Evolutionary conservation across 345 rosid genomes (phyloP).

Genomic region (Salix viminalis): DNA sequence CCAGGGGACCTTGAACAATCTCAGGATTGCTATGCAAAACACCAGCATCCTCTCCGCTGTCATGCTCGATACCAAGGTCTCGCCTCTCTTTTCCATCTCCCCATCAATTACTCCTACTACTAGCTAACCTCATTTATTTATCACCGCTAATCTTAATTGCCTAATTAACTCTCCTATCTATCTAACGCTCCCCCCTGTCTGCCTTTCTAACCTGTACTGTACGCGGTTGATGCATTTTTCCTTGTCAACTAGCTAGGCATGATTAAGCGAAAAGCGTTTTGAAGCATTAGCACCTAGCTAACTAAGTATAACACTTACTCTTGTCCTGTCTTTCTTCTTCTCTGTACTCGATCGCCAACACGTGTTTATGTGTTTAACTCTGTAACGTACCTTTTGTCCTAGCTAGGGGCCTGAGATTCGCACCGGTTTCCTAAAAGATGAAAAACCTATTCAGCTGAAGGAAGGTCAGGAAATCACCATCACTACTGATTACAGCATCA

Average conservation of each 20-base stretch:
- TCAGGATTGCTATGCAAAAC: conserved; percentile 37
- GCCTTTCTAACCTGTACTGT: no score
- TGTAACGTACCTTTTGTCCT: background rate
- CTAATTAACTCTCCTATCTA: no score
- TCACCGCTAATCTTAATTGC: no score
- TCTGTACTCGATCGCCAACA: background rate
- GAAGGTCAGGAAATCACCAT: conserved; percentile 39
- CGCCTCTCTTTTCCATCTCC: background rate
- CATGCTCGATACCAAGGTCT: conserved; percentile 36
- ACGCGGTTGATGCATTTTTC: no score
- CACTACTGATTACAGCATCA: conserved; percentile 69
- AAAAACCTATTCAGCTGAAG: conserved; percentile 27
- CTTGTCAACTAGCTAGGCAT: no score
- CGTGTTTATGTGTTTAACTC: background rate
- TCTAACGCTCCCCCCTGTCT: no score
- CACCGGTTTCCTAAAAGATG: conserved; percentile 30
- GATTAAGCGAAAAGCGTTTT: no score
- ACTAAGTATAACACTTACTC: background rate
- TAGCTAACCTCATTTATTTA: no score
- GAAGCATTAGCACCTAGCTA: no score
- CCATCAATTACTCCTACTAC: no score
- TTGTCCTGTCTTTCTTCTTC: background rate
- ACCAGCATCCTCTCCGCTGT: conserved; percentile 27
- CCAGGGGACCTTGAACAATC: conserved; percentile 78
- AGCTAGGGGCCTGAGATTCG: conserved; percentile 34